These are phyloP conservation scores for Ocimum tenuiflorum DNA, from an alignment of 257 asterid genomes.

Conservation along the genomic window DNA sequence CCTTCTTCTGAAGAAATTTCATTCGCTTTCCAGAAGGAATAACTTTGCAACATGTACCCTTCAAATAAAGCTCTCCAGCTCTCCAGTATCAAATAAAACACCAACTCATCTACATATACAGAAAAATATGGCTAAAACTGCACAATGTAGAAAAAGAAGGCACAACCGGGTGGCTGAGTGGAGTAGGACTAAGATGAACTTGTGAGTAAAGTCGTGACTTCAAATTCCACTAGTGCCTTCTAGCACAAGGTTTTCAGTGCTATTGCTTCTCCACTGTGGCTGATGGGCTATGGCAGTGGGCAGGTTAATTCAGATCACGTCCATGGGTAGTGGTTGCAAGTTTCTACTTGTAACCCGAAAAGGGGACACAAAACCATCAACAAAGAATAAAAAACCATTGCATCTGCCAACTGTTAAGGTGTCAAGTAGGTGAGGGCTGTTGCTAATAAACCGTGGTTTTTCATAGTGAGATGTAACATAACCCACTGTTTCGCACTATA, in stretches of 20 bases:
- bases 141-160: neutral
- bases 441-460: neutral
- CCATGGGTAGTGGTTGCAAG: neutral
- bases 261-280: neutral
- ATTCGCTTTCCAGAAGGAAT: neutral
- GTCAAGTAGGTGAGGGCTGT: neutral
- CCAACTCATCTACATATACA: too few relatives aligned
- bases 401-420: neutral
- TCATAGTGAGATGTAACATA: neutral
- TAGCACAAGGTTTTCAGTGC: neutral
- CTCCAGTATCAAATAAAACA: neutral
- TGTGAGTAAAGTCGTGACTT: neutral
- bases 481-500: conserved; percentile 1
- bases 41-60: neutral
- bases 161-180: neutral
- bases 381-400: neutral
- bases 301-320: neutral
- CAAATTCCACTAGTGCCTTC: neutral
- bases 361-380: neutral
- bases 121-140: too few relatives aligned
- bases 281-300: neutral
- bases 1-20: neutral
- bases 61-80: conserved; percentile 3
- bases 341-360: neutral
- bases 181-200: neutral